A percentile compares a stretch with the other conserved stretches of the same genome.
phyloP scores from a whole-genome alignment of 78 protist genomes.

The Diacronema lutheri region DNA sequence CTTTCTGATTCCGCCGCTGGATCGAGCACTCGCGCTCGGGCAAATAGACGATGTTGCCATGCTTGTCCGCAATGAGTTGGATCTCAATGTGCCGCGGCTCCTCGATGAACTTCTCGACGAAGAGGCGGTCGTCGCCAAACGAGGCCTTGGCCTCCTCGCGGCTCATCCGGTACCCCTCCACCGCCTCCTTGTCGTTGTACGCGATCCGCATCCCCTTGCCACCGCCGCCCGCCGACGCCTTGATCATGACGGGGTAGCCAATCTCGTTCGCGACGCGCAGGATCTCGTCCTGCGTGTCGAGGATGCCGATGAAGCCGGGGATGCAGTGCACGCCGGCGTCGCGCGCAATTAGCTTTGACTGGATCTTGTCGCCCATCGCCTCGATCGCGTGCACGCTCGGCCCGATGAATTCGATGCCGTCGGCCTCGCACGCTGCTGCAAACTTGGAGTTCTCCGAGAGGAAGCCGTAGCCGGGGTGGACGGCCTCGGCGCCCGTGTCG shows the following conservation, averaged over 20 bases:
- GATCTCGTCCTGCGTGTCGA: constrained; percentile 58
- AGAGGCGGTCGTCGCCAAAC: constrained; percentile 87
- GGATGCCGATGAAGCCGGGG: constrained; percentile 83
- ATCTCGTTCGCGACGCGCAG: constrained; percentile 68
- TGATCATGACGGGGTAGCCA: constrained; percentile 94
- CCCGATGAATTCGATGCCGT: constrained; percentile 76
- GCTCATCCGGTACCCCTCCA: constrained; percentile 61
- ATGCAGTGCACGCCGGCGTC: constrained; percentile 82
- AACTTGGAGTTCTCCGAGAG: constrained; percentile 88
- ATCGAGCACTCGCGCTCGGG: constrained; percentile 92
- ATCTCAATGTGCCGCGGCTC: constrained; percentile 95
- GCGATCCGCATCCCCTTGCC: constrained; percentile 93
- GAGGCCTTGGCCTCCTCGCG: constrained; percentile 37
- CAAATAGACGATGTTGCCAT: constrained; percentile 74
- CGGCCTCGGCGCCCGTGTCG: constrained; percentile 82
- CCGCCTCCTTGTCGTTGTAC: constrained; percentile 74
- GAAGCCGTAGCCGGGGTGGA: constrained; percentile 98
- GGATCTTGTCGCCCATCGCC: constrained; percentile 93
- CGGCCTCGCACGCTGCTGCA: constrained; percentile 38
- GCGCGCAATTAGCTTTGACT: constrained; percentile 79
- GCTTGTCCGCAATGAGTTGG: constrained; percentile 80
- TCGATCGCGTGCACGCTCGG: constrained; percentile 79
- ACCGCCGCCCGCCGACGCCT: constrained; percentile 96
- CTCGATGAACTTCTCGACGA: constrained; percentile 91
- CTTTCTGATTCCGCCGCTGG: constrained; percentile 93